These are phyloP conservation scores for Rhizopogon vinicolor DNA, from an alignment of 768 basidiomycete species.

Conservation along the genomic window DNA sequence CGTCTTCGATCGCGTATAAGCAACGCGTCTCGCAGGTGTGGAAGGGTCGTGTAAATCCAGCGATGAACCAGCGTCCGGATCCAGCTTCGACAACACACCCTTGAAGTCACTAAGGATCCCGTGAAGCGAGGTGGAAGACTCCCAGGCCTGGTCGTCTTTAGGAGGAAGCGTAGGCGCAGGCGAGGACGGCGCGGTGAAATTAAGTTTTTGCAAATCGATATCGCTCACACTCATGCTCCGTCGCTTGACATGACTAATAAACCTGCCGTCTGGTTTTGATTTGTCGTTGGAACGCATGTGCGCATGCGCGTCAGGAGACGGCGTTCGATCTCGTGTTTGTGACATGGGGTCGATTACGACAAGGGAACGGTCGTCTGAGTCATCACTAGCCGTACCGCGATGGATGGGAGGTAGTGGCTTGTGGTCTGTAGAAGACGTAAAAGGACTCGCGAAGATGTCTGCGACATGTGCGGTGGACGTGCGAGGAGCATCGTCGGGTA, in stretches of 20 bases:
- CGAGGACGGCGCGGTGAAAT: constrained; percentile 25
- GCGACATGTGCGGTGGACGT: constrained; percentile 38
- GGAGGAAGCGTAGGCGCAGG: constrained; percentile 33
- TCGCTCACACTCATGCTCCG: constrained; percentile 75
- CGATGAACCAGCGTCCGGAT: constrained; percentile 43
- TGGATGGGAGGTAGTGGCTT: constrained; percentile 67
- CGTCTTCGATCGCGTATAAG: constrained; percentile 31
- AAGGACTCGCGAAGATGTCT: constrained; percentile 45
- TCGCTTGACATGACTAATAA: constrained; percentile 40
- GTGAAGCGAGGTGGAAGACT: constrained; percentile 40
- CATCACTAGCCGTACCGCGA: constrained; percentile 32
- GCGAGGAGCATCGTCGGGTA: constrained; percentile 42
- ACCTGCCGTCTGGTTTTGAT: constrained; percentile 20
- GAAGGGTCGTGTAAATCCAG: constrained; percentile 68
- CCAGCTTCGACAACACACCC: constrained; percentile 66
- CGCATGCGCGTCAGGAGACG: constrained; percentile 22
- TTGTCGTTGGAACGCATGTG: constrained; percentile 19
- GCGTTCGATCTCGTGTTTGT: constrained; percentile 30
- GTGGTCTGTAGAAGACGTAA: constrained; percentile 30
- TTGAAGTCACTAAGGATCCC: constrained; percentile 71
- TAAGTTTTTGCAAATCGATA: constrained; percentile 47
- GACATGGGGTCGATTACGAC: constrained; percentile 50
- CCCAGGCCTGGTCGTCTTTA: constrained; percentile 34
- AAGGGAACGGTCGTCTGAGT: constrained; percentile 51
- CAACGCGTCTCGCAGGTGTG: constrained; percentile 44